These are phyloP conservation scores for Bertia moriformis DNA, from an alignment of 2,329 filamentous ascomycete species.

Conservation along the genomic window DNA sequence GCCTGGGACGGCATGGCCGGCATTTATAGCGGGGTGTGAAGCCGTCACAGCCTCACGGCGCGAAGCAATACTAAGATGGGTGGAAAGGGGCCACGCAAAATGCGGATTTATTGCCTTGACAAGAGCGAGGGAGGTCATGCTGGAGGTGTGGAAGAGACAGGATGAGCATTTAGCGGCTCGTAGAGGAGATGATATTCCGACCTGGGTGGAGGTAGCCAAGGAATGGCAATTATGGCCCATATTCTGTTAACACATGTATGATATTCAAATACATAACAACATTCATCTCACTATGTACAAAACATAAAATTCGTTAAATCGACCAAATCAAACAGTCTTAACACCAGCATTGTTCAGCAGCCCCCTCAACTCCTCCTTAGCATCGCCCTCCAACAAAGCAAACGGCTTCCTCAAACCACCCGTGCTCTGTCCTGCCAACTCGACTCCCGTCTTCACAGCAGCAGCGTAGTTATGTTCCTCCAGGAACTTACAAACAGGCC, in stretches of 20 bases:
- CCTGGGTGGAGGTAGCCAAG: constrained; percentile 12
- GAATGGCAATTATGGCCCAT: neutral
- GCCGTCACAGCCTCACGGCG: constrained; percentile 10
- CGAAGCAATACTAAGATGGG: constrained; percentile 6
- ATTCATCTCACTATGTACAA: too few species aligned
- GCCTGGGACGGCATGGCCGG: constrained; percentile 17
- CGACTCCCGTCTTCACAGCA: constrained; percentile 32
- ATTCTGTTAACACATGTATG: too few species aligned
- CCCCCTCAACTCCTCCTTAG: constrained; percentile 16
- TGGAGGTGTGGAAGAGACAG: constrained; percentile 11
- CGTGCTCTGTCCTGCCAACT: constrained; percentile 26
- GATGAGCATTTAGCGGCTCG: constrained; percentile 7
- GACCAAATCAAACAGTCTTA: constrained; percentile 14
- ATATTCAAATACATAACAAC: too few species aligned
- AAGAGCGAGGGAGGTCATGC: constrained; percentile 11
- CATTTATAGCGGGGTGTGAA: constrained; percentile 21
- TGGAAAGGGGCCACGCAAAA: neutral
- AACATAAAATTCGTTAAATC: too few species aligned
- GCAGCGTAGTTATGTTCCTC: constrained; percentile 29
- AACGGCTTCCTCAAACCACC: constrained; percentile 34
- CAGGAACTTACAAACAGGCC: constrained; percentile 31
- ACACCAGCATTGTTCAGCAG: constrained; percentile 22
- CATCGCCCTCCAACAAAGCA: constrained; percentile 16
- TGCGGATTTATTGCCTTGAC: neutral
- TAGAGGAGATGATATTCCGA: constrained; percentile 2